Conservation (phyloP, 1,284 basidiomycete species). For the Retiboletus flavoniger region DNA sequence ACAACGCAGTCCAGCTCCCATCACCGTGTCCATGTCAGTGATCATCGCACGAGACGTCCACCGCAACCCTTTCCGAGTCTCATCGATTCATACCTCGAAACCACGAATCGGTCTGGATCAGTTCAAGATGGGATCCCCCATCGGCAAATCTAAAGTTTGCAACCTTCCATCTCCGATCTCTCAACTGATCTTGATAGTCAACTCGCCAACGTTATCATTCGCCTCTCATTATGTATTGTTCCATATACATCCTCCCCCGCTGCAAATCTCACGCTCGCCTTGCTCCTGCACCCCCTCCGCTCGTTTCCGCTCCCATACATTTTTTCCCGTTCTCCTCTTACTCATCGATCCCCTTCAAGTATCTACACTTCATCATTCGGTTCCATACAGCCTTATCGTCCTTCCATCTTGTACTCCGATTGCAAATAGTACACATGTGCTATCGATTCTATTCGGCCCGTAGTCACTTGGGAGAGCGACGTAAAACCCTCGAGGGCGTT, state of each 20-base stretch:
- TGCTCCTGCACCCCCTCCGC: background rate
- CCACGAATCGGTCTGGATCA: slow-evolving; percentile 7
- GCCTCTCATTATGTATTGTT: slow-evolving; percentile 24
- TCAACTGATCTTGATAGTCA: slow-evolving; percentile 27
- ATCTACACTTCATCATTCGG: background rate
- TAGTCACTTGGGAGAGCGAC: slow-evolving; percentile 11
- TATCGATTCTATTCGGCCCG: background rate
- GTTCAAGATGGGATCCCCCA: slow-evolving; percentile 17
- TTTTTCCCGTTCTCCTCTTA: no score
- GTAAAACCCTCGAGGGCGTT: slow-evolving; percentile 17
- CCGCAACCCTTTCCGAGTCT: background rate
- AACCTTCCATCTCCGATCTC: slow-evolving; percentile 34
- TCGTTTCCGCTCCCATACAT: background rate
- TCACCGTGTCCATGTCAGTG: slow-evolving; percentile 23
- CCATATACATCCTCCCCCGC: slow-evolving; percentile 18
- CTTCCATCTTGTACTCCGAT: background rate
- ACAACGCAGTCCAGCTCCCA: slow-evolving; percentile 16
- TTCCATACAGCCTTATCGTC: background rate
- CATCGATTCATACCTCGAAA: background rate
- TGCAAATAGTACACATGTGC: slow-evolving; percentile 1
- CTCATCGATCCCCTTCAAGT: no score
- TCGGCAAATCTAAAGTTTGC: slow-evolving; percentile 37
- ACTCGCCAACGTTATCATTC: slow-evolving; percentile 33
- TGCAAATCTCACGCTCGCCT: slow-evolving; percentile 30
- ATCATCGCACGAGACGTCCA: slow-evolving; percentile 26